Conservation (phyloP, 495 filamentous ascomycete genomes). For the Aspergillus funiculosus region DNA sequence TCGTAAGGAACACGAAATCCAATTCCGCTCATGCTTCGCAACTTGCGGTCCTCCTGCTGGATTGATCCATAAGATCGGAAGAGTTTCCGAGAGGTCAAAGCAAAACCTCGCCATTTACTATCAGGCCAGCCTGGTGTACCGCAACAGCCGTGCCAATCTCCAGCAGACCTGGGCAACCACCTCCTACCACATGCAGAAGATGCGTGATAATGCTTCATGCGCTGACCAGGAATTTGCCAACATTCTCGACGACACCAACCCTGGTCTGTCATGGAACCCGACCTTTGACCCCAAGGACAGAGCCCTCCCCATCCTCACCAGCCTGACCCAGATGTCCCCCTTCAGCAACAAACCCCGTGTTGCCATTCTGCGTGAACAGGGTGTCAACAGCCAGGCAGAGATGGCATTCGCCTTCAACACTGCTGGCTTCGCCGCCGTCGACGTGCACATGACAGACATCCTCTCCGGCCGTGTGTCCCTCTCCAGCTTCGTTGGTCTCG, state of each 20-base stretch:
- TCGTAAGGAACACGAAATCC: conserved; percentile 70
- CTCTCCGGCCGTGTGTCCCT: conserved; percentile 70
- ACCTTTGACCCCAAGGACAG: conserved; percentile 77
- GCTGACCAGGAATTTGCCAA: conserved; percentile 79
- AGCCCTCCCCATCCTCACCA: conserved; percentile 60
- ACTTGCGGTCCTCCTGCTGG: conserved; percentile 81
- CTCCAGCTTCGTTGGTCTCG: conserved; percentile 75
- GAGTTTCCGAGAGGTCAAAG: conserved; percentile 61
- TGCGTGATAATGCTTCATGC: conserved; percentile 82
- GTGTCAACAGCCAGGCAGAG: conserved; percentile 90
- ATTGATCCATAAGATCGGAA: conserved; percentile 75
- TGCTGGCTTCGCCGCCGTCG: conserved; percentile 84
- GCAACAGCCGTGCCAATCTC: conserved; percentile 61
- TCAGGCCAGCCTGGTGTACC: conserved; percentile 59
- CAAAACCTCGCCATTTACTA: conserved; percentile 74
- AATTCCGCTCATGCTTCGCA: conserved; percentile 86
- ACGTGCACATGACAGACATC: conserved; percentile 97
- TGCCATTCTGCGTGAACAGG: conserved; percentile 91
- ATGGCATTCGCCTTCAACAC: conserved; percentile 96
- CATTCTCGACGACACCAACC: conserved; percentile 69
- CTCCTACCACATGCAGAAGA: conserved; percentile 84
- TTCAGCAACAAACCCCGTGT: conserved; percentile 75
- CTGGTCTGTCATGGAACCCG: conserved; percentile 80
- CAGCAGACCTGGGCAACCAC: conserved; percentile 87
- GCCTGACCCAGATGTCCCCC: conserved; percentile 54